Conservation (phyloP, 2,329 filamentous ascomycete species). For the Colletotrichum sidae region DNA sequence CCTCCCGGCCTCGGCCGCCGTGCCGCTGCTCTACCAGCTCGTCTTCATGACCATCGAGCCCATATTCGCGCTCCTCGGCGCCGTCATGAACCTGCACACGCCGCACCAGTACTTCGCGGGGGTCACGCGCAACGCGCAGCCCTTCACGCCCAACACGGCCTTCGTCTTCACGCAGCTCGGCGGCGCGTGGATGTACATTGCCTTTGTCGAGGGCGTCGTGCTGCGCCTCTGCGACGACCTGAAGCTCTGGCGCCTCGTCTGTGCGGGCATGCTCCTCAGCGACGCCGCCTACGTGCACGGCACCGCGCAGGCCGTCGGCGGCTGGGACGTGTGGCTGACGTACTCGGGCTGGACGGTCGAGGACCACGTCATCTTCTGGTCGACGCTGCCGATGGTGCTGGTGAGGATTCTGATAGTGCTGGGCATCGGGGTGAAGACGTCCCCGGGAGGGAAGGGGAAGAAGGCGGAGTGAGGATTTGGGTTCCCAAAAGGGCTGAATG, state of each 20-base stretch:
- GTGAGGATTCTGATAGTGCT: constrained; percentile 45
- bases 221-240: constrained; percentile 48
- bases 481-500: not conserved
- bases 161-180: constrained; percentile 48
- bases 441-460: not conserved
- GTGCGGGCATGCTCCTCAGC: constrained; percentile 50
- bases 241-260: constrained; percentile 49
- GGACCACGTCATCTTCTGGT: constrained; percentile 43
- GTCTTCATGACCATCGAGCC: constrained; percentile 50
- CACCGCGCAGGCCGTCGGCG: constrained; percentile 48
- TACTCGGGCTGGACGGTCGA: constrained; percentile 44
- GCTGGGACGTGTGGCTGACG: constrained; percentile 43
- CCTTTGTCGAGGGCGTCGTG: constrained; percentile 51
- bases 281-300: constrained; percentile 46
- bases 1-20: constrained; percentile 38
- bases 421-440: constrained; percentile 42
- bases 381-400: constrained; percentile 44
- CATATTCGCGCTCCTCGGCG: constrained; percentile 47
- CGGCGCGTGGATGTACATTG: constrained; percentile 49
- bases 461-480: not conserved
- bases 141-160: constrained; percentile 39
- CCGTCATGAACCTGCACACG: constrained; percentile 43
- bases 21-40: constrained; percentile 48
- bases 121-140: constrained; percentile 43
- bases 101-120: constrained; percentile 44